These are phyloP conservation scores for Linnemannia zychae DNA, from an alignment of 192 early-diverging fungal species.

Conservation along the genomic window DNA sequence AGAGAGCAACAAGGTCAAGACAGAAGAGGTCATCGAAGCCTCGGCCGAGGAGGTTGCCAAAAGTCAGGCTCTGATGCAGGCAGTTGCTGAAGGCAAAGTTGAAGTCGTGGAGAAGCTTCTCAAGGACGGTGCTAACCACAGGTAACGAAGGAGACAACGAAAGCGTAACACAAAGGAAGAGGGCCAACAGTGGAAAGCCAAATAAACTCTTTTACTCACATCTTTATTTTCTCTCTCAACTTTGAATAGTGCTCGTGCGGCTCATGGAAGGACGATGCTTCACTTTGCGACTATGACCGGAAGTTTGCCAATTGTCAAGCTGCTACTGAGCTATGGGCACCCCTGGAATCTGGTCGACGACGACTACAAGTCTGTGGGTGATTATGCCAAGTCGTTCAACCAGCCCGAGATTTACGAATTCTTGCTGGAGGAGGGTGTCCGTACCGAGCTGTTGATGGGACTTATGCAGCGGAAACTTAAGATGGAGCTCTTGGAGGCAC, in stretches of 20 bases:
- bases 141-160: slow-evolving; percentile 24
- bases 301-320: slow-evolving; percentile 71
- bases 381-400: slow-evolving; percentile 80
- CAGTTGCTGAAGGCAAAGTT: slow-evolving; percentile 48
- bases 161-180: neutral
- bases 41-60: slow-evolving; percentile 44
- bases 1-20: slow-evolving; percentile 50
- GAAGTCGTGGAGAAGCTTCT: slow-evolving; percentile 39
- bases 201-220: neutral
- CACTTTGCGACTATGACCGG: slow-evolving; percentile 81
- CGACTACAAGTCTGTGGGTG: slow-evolving; percentile 83
- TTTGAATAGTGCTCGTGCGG: slow-evolving; percentile 41
- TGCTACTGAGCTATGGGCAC: slow-evolving; percentile 73
- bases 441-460: slow-evolving; percentile 86
- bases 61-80: slow-evolving; percentile 49
- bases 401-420: slow-evolving; percentile 79
- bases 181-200: neutral
- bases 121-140: slow-evolving; percentile 52
- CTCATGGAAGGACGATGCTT: slow-evolving; percentile 57
- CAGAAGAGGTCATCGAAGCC: slow-evolving; percentile 46
- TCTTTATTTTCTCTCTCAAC: too few species aligned
- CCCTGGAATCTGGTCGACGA: slow-evolving; percentile 90
- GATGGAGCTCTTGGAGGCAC: slow-evolving; percentile 34
- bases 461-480: slow-evolving; percentile 46
- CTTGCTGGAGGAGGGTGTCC: slow-evolving; percentile 87